Percentiles rank a stretch among this genome's conserved stretches.
Conservation (phyloP, 768 basidiomycete species). For the Amanita rubescens region DNA sequence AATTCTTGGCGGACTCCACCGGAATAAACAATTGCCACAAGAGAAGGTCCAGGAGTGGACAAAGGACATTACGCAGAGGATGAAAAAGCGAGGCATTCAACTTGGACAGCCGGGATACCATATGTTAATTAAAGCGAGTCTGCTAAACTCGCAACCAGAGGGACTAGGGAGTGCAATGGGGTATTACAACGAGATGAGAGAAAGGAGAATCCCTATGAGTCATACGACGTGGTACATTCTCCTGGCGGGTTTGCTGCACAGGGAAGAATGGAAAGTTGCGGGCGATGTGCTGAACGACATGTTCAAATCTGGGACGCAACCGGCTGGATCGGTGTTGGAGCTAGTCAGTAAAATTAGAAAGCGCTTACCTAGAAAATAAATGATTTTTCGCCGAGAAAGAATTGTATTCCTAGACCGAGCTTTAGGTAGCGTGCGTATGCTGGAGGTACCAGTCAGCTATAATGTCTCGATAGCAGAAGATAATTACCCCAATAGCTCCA, state of each 20-base stretch:
- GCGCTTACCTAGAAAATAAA: conserved; percentile 12
- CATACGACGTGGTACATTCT: conserved; percentile 76
- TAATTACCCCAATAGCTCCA: conserved; percentile 82
- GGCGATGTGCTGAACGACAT: conserved; percentile 57
- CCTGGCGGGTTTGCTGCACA: conserved; percentile 52
- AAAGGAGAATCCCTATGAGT: conserved; percentile 36
- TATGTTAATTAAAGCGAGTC: conserved; percentile 61
- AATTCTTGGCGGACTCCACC: conserved; percentile 66
- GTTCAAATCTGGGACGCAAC: conserved; percentile 35
- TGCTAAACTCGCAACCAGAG: conserved; percentile 42
- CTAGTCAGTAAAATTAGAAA: conserved; percentile 45
- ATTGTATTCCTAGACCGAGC: conserved; percentile 54
- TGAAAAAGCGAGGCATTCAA: conserved; percentile 46
- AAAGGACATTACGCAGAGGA: conserved; percentile 44
- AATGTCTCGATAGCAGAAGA: conserved; percentile 1
- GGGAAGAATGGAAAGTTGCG: conserved; percentile 55
- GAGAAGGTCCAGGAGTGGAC: conserved; percentile 38
- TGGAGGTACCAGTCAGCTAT: conserved; percentile 21
- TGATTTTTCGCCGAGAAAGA: conserved; percentile 46
- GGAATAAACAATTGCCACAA: conserved; percentile 42
- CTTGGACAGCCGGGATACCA: conserved; percentile 68
- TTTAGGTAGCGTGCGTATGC: conserved; percentile 67
- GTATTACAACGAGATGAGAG: conserved; percentile 57
- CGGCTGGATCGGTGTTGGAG: conserved; percentile 35
- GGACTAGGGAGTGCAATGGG: conserved; percentile 48